Evolutionary conservation across 345 rosid genomes (phyloP), one percentile per base, ranked within the genome.

Genomic region (Gossypium stocksii): DNA sequence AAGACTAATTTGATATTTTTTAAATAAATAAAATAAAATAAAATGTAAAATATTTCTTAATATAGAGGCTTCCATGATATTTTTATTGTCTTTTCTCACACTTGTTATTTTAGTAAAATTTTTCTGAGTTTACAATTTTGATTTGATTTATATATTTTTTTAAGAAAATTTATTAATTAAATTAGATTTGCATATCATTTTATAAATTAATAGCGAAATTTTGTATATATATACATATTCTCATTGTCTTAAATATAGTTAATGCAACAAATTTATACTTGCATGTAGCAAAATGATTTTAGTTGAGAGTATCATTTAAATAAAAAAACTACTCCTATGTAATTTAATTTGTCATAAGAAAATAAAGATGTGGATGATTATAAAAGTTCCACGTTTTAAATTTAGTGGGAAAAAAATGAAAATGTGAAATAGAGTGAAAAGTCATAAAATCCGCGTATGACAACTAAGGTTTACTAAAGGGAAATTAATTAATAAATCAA

Each of bases 1-100:
- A 34, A 5, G 7, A 5, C 7, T 34, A 34, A 34, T 34, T 34
- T 34, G 7, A 34, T 34, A 29, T 4, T 5, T 34, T 34, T 34
- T 34, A 34, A 34, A 34, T 0, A 34, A 34, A 34, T 34, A 0
- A 34, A 1, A 34, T 34, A 34, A 34, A 34, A 5, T 34, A 7
- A 0, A 1, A 5, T 1, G 0, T 5, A 34, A 34, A n/a, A n/a
- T n/a, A n/a, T n/a, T 7, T 34, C 1, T 34, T 34, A 34, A 34
- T 34, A 34, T 34, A 34, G 0, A 34, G 0, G 1, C 1, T 0
- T 34, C 0, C 0, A 6, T 5, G 0, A 34, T 34, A 34, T 0
- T 34, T 34, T 34, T 34, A 34, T 0, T 0, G 0, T 5, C 0
- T 5, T 5, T 34, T 34, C 41, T 5, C 0, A 5, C 7, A 9